These are phyloP conservation scores for Sporothrix protearum DNA, from an alignment of 2,329 filamentous ascomycete species.

Conservation along the genomic window DNA sequence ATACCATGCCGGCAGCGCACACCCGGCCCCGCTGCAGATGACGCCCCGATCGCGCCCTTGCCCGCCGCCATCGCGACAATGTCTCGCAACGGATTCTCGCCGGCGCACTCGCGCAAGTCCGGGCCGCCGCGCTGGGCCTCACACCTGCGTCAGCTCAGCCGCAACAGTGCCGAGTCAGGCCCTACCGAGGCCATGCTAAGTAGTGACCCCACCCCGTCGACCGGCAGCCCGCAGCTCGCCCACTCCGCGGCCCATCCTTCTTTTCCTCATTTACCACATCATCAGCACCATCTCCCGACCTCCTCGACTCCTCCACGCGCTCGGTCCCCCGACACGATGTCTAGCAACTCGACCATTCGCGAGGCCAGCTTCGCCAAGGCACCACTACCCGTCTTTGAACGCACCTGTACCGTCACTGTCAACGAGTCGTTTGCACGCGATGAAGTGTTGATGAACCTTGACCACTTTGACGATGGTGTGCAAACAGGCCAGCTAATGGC, in stretches of 20 bases:
- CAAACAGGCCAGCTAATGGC: conserved; percentile 68
- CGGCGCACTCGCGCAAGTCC: conserved; percentile 41
- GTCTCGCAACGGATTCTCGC: conserved; percentile 44
- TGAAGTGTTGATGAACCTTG: conserved; percentile 74
- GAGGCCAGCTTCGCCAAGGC: conserved; percentile 31
- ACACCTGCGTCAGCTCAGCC: conserved; percentile 53
- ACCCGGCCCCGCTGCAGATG: conserved; percentile 14
- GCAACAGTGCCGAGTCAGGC: conserved; percentile 42
- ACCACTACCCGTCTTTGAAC: conserved; percentile 40
- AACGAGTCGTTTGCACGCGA: conserved; percentile 75
- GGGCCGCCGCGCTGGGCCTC: conserved; percentile 47
- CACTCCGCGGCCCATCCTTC: background rate
- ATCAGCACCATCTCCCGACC: conserved; percentile 1
- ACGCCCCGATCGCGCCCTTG: conserved; percentile 3
- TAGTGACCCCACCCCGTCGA: background rate
- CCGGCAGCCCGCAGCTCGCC: background rate
- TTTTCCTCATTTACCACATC: background rate
- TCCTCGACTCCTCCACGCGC: conserved; percentile 26
- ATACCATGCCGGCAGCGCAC: conserved; percentile 5
- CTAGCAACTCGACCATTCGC: conserved; percentile 49
- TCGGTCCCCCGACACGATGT: conserved; percentile 47
- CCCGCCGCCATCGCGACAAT: conserved; percentile 31
- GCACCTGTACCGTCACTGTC: conserved; percentile 53
- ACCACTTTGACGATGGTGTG: conserved; percentile 62
- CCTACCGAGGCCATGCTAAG: background rate